Base-by-base conservation (phyloP, 441 rosid species). In the Pelargonium australe region DNA sequence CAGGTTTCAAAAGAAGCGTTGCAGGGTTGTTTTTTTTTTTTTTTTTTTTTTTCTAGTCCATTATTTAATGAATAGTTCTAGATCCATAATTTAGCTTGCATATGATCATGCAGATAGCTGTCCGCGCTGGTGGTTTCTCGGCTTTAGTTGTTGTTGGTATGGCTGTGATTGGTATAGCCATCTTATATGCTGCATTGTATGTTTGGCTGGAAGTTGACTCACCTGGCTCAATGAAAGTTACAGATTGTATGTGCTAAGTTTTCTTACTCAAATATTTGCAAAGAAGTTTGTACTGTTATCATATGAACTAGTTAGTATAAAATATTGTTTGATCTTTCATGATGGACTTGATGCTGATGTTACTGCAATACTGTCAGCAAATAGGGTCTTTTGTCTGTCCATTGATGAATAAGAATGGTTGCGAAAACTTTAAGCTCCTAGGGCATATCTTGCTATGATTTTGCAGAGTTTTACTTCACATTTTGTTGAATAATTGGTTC, bases 51-150 rank as follows among this genome's bases (percentile, higher is more conserved):
- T 3, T 66, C 65, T 63, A 47, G 16, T 67, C 67, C n/a, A 7
- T 64, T 20, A 14, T 72, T 47, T 76, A 68, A 20, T 13, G 57
- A 53, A 23, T n/a, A 63, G 72, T 73, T 71, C 67, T n/a, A 58
- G 73, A 69, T 71, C 67, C 19, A 1, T 63, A 11, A 43, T 61
- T 5, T 74, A 76, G 78, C 41, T 61, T 25, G 65, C 60, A 57
- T 74, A 67, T 80, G 12, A 55, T 76, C 28, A 64, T 82, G 74
- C 85, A 95, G 99, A 61, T 95, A 76, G 92, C 99, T 63, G 95
- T 90, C 53, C 99, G 97, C 73, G 96, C 98, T 76, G 98, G 99
- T 70, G 99, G 99, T 73, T 89, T 92, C 77, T 95, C 99, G 74
- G 99, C 98, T 66, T 41, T 95, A 69, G 98, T 92, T 80, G 99